Conservation (phyloP, 2,329 filamentous ascomycete species). For the Xylaria arbuscula region DNA sequence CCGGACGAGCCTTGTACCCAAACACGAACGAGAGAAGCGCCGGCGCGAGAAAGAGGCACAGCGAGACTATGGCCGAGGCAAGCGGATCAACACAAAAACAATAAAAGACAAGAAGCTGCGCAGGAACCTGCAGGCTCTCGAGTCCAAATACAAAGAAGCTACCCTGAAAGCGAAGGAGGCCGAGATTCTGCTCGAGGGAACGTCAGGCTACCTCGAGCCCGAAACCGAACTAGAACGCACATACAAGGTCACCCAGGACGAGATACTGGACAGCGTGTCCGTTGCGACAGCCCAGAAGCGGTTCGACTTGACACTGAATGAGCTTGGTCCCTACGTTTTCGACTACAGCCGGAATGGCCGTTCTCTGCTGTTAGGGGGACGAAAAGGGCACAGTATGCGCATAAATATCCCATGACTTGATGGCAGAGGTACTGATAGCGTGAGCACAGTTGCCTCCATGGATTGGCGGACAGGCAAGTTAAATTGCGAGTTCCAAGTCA, state of each 20-base stretch:
- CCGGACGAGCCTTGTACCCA: slow-evolving; percentile 64
- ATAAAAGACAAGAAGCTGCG: slow-evolving; percentile 93
- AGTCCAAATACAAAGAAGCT: slow-evolving; percentile 84
- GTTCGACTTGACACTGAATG: slow-evolving; percentile 86
- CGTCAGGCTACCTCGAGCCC: slow-evolving; percentile 84
- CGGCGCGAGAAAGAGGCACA: slow-evolving; percentile 72
- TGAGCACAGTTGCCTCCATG: slow-evolving; percentile 79
- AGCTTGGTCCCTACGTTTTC: slow-evolving; percentile 85
- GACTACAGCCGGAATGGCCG: slow-evolving; percentile 93
- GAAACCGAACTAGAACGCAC: slow-evolving; percentile 91
- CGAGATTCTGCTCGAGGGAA: slow-evolving; percentile 91
- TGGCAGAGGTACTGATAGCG: slow-evolving; percentile 24
- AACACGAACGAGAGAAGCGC: slow-evolving; percentile 62
- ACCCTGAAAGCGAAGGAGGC: slow-evolving; percentile 90
- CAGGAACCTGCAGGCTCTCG: slow-evolving; percentile 79
- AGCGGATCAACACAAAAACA: slow-evolving; percentile 74
- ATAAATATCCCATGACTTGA: not conserved
- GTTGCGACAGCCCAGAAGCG: slow-evolving; percentile 91
- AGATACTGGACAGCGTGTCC: slow-evolving; percentile 79
- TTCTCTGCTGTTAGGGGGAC: slow-evolving; percentile 84
- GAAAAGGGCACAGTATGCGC: slow-evolving; percentile 78
- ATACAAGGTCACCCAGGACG: slow-evolving; percentile 90
- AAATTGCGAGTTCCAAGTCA: slow-evolving; percentile 89
- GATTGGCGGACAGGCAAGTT: slow-evolving; percentile 95
- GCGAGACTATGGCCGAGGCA: slow-evolving; percentile 85